Evolutionary conservation across 768 basidiomycete genomes (phyloP).

Genomic region (Phanerochaete carnosa): DNA sequence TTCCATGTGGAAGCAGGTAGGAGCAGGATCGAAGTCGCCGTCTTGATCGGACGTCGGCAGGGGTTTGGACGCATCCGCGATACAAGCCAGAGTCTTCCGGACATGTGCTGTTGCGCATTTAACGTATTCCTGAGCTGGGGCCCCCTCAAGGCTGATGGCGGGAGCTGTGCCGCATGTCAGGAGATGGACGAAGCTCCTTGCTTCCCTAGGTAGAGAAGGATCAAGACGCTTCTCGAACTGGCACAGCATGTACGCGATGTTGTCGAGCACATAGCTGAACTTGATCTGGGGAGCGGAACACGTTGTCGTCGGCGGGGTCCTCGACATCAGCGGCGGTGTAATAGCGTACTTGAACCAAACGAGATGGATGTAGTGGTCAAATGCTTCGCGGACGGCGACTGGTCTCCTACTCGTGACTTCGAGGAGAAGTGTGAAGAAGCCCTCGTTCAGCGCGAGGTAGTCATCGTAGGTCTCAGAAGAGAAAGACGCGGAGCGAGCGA

Average conservation of each 20-base stretch:
- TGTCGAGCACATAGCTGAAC: background rate
- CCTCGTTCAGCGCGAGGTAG: background rate
- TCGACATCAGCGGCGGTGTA: background rate
- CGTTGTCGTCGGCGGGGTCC: background rate
- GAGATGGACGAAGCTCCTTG: background rate
- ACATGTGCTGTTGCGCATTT: background rate
- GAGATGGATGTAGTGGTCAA: background rate
- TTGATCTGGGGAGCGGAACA: background rate
- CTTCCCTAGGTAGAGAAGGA: background rate
- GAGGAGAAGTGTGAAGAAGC: background rate
- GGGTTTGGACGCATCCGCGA: background rate
- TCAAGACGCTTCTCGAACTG: background rate
- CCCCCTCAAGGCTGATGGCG: too few species aligned
- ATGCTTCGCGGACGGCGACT: background rate
- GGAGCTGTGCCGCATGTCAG: background rate
- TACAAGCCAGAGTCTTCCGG: background rate
- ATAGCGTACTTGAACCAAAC: conserved; percentile 4
- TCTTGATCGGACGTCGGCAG: background rate
- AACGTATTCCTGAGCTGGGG: too few species aligned
- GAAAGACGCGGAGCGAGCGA: background rate
- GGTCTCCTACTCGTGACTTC: background rate
- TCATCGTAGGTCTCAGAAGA: background rate
- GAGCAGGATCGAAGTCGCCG: background rate
- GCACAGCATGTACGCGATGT: background rate
- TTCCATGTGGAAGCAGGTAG: background rate